These are phyloP conservation scores for Phoenix dactylifera DNA, from an alignment of 176 grass and related monocot species.

Conservation along the genomic window DNA sequence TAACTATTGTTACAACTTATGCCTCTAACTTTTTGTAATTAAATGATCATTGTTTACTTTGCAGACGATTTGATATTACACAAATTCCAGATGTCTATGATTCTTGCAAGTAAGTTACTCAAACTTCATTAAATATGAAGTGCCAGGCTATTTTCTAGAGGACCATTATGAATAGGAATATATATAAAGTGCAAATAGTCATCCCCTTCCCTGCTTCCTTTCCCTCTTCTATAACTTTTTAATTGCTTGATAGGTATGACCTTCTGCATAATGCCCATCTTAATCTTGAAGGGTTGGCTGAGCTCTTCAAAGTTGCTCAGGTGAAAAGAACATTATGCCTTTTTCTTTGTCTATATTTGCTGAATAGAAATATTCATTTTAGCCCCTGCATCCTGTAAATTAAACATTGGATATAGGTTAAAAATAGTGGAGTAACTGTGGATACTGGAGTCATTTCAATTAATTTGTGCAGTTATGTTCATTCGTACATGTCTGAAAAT, in stretches of 20 bases:
- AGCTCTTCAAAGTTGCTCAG: conserved; percentile 84
- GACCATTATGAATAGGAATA: background rate
- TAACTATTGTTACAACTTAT: background rate
- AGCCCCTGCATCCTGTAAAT: too few species aligned
- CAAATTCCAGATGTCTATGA: conserved; percentile 95
- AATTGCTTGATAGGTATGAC: conserved; percentile 60
- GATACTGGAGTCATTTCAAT: too few species aligned
- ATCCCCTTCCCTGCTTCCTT: background rate
- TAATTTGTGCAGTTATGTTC: too few species aligned
- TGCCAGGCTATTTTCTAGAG: background rate
- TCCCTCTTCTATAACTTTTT: conserved; percentile 11
- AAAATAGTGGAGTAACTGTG: too few species aligned
- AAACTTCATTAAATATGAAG: conserved; percentile 1
- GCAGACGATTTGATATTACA: conserved; percentile 83
- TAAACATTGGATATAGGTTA: too few species aligned
- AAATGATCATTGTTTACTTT: conserved; percentile 2
- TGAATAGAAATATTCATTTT: background rate
- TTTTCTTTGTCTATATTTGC: conserved; percentile 6
- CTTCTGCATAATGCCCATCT: conserved; percentile 89
- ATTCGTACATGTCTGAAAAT: too few species aligned
- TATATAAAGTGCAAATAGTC: too few species aligned
- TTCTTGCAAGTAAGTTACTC: conserved; percentile 91
- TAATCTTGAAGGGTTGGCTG: conserved; percentile 74
- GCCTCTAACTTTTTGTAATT: background rate
- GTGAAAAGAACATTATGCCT: conserved; percentile 32